Evolutionary conservation across 139 green algal genomes (phyloP).

Genomic region (Chlorella sorokiniana): DNA sequence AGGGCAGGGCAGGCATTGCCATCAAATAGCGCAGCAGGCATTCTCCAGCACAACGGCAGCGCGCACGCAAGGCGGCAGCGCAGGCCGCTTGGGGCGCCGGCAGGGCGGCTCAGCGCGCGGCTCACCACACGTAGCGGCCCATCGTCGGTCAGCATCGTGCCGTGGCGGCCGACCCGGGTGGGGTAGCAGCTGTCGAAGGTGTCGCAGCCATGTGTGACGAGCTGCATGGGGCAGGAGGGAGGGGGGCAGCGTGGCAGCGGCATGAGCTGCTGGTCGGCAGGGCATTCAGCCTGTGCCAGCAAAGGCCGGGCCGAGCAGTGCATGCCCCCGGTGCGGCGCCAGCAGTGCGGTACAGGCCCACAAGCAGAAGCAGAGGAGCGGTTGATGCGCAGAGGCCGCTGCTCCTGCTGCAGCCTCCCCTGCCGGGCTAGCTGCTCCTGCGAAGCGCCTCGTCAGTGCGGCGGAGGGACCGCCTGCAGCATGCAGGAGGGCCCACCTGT

Average conservation of each 20-base stretch:
- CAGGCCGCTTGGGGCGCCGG: background rate
- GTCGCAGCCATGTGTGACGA: conserved; percentile 29
- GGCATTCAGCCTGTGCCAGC: no score
- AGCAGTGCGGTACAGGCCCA: no score
- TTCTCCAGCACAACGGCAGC: no score
- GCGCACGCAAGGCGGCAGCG: background rate
- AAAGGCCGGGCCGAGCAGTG: no score
- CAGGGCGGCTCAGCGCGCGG: background rate
- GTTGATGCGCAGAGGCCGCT: background rate
- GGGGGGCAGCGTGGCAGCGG: background rate
- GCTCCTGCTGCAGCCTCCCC: background rate
- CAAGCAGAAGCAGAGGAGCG: no score
- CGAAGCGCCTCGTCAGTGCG: background rate
- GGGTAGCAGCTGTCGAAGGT: conserved; percentile 60
- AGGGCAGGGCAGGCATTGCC: no score
- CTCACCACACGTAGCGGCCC: conserved; percentile 36
- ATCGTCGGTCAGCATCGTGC: conserved; percentile 39
- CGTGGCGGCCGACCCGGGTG: conserved; percentile 46
- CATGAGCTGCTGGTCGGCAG: no score
- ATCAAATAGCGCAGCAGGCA: no score
- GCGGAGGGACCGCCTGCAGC: background rate
- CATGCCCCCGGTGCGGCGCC: no score
- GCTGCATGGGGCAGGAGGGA: background rate
- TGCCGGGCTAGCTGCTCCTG: background rate
- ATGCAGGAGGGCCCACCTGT: background rate